Conservation (phyloP, 345 rosid genomes). For the Eutrema yunnanense region DNA sequence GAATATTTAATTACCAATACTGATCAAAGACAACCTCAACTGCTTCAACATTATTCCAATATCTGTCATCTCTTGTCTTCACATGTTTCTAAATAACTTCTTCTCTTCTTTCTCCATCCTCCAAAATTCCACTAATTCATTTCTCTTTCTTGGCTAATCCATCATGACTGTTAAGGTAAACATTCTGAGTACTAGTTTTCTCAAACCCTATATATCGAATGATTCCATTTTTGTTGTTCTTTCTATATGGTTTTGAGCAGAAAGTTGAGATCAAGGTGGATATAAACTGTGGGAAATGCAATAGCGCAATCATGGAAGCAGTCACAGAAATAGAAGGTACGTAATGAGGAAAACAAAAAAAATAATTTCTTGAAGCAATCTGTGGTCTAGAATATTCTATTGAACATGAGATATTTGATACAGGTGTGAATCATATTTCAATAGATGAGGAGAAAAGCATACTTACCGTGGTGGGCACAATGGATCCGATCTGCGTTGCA, state of each 20-base stretch:
- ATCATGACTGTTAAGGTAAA: conserved; percentile 31
- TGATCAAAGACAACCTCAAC: conserved; percentile 16
- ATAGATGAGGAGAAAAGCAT: conserved; percentile 18
- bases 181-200: conserved; percentile 3
- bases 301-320: conserved; percentile 25
- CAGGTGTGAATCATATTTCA: conserved; percentile 28
- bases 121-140: background rate
- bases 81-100: conserved; percentile 6
- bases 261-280: conserved; percentile 24
- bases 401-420: background rate
- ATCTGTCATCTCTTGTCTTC: conserved; percentile 16
- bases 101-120: conserved; percentile 2
- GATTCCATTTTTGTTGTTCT: background rate
- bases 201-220: background rate
- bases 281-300: conserved; percentile 29
- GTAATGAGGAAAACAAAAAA: background rate
- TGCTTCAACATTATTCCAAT: conserved; percentile 20
- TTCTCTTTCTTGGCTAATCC: background rate
- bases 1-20: conserved; percentile 11
- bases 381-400: background rate
- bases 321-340: conserved; percentile 31
- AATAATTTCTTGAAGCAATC: background rate
- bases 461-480: conserved; percentile 32
- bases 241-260: conserved; percentile 1
- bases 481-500: conserved; percentile 32